phyloP scores from a whole-genome alignment of 1,284 basidiomycete genomes.

The Leccinum solheimii region DNA sequence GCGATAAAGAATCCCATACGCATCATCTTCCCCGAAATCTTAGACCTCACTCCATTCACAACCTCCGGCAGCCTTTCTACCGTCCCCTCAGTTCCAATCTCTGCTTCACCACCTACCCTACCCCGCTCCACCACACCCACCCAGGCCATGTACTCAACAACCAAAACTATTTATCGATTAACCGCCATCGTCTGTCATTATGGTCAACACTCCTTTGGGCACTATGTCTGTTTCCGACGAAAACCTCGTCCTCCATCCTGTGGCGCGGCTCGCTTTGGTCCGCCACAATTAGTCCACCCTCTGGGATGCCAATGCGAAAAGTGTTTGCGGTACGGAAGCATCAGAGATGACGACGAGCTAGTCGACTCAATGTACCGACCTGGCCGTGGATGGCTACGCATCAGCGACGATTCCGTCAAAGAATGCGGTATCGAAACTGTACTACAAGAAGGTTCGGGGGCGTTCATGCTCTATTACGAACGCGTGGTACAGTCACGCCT shows the following conservation, averaged over 20 bases:
- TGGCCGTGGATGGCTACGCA: slow-evolving; percentile 77
- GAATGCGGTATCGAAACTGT: slow-evolving; percentile 78
- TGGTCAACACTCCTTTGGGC: slow-evolving; percentile 86
- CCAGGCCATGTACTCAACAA: slow-evolving; percentile 48
- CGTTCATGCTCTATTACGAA: slow-evolving; percentile 93
- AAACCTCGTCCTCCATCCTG: slow-evolving; percentile 55
- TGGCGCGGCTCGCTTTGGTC: slow-evolving; percentile 38
- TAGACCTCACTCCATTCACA: slow-evolving; percentile 84
- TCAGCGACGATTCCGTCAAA: slow-evolving; percentile 81
- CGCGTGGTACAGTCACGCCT: slow-evolving; percentile 48
- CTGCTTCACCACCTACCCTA: slow-evolving; percentile 49
- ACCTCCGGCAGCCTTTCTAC: slow-evolving; percentile 76
- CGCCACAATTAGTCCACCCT: slow-evolving; percentile 52
- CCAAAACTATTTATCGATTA: slow-evolving; percentile 75
- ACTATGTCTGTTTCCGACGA: slow-evolving; percentile 88
- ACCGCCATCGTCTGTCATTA: slow-evolving; percentile 86
- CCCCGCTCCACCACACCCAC: slow-evolving; percentile 55
- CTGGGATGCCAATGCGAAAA: slow-evolving; percentile 46
- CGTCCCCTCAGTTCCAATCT: slow-evolving; percentile 65
- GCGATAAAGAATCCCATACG: slow-evolving; percentile 80
- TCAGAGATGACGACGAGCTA: slow-evolving; percentile 42
- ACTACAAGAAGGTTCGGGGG: slow-evolving; percentile 67
- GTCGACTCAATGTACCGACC: slow-evolving; percentile 38
- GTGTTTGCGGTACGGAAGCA: slow-evolving; percentile 42
- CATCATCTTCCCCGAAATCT: slow-evolving; percentile 80